A percentile compares a stretch with the other conserved stretches of the same genome.
Evolutionary conservation across 179 eudicot species (phyloP).

Genomic region (Spinacia oleracea): DNA sequence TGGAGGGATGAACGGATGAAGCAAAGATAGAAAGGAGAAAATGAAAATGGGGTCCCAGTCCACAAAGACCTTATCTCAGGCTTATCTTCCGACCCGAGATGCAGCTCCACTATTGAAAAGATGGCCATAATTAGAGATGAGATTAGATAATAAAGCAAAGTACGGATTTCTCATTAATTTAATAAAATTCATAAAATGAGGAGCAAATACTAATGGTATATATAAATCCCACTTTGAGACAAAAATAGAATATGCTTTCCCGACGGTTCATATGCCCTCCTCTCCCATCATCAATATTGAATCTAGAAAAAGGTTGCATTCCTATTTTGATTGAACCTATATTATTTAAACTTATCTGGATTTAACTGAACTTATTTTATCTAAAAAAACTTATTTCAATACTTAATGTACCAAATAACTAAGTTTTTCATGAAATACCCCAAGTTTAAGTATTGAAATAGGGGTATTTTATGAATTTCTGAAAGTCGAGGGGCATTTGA

Average conservation of each 20-base stretch:
- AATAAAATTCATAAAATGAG: too few species aligned
- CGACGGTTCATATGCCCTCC: slow-evolving; percentile 19
- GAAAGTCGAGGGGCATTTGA: too few species aligned
- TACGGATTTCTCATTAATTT: slow-evolving; percentile 2
- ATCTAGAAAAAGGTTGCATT: too few species aligned
- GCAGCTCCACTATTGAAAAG: slow-evolving; percentile 15
- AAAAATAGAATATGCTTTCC: slow-evolving; percentile 23
- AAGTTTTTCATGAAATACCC: too few species aligned
- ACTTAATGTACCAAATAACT: too few species aligned
- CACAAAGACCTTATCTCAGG: slow-evolving; percentile 28
- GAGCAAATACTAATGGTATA: background rate
- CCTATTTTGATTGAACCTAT: too few species aligned
- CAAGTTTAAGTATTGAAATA: too few species aligned
- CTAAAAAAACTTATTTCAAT: too few species aligned
- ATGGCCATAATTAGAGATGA: background rate
- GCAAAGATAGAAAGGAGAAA: slow-evolving; percentile 1
- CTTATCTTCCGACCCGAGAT: slow-evolving; percentile 25
- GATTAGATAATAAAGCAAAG: slow-evolving; percentile 22
- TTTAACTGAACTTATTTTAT: too few species aligned
- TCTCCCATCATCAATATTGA: slow-evolving; percentile 13
- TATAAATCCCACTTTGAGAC: slow-evolving; percentile 12
- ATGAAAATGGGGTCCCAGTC: slow-evolving; percentile 28
- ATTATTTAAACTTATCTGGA: too few species aligned
- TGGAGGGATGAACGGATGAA: too few species aligned
- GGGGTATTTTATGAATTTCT: too few species aligned